Conservation (phyloP, 2,329 filamentous ascomycete genomes). For the Penicillium italicum region DNA sequence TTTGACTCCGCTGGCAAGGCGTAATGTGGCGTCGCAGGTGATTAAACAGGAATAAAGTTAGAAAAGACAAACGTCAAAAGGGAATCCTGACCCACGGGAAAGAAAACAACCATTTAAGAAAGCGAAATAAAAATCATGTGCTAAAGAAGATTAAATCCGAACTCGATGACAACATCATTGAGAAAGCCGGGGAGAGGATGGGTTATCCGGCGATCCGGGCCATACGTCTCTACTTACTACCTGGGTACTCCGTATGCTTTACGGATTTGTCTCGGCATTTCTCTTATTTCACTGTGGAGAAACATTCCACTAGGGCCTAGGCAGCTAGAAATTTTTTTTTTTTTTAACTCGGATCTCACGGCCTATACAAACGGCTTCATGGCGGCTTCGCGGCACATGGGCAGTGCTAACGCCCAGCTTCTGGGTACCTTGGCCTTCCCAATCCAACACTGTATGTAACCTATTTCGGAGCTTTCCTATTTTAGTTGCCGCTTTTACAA, state of each 20-base stretch:
- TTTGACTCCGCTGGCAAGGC: not conserved
- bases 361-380: not conserved
- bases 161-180: conserved; percentile 27
- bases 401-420: not conserved
- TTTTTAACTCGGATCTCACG: not conserved
- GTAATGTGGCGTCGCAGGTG: conserved; percentile 14
- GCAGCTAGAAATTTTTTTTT: too few relatives aligned
- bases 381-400: not conserved
- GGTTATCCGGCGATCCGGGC: conserved; percentile 25
- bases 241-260: too few relatives aligned
- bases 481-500: too few relatives aligned
- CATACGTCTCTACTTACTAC: not conserved
- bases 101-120: not conserved
- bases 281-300: conserved; percentile 1
- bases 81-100: not conserved
- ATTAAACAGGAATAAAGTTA: not conserved
- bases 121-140: not conserved
- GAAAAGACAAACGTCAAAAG: not conserved
- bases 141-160: not conserved
- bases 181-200: not conserved
- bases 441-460: too few relatives aligned
- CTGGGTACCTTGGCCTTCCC: not conserved
- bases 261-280: conserved; percentile 5
- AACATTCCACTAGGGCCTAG: not conserved
- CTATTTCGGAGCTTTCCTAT: too few relatives aligned